Evolutionary conservation across 164 flowering plant species (phyloP).

Genomic region (Malania oleifera): DNA sequence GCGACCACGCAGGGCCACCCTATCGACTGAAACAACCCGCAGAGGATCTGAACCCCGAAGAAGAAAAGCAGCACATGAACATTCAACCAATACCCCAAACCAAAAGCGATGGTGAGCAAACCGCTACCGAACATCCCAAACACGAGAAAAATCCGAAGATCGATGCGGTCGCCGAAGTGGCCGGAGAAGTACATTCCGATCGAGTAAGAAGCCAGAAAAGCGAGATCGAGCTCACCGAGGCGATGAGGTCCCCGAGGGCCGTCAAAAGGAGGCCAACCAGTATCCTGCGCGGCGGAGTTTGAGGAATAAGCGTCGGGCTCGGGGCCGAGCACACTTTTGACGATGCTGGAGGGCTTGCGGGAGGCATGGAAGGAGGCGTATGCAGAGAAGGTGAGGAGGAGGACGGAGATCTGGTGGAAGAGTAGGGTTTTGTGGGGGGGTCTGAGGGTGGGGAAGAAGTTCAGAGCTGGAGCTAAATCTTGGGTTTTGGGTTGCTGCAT

Average conservation of each 20-base stretch:
- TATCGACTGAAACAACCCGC: slow-evolving; percentile 83
- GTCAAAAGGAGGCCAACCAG: slow-evolving; percentile 89
- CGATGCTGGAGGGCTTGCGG: slow-evolving; percentile 90
- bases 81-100: slow-evolving; percentile 64
- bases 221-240: slow-evolving; percentile 90
- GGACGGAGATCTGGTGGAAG: slow-evolving; percentile 53
- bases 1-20: slow-evolving; percentile 99
- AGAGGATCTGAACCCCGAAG: slow-evolving; percentile 55
- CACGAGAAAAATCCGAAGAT: slow-evolving; percentile 62
- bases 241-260: slow-evolving; percentile 63
- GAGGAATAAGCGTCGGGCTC: slow-evolving; percentile 16
- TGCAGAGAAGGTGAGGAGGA: slow-evolving; percentile 72
- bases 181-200: slow-evolving; percentile 82
- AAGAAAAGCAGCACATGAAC: slow-evolving; percentile 60
- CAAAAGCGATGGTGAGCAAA: slow-evolving; percentile 52
- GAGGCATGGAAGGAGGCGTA: slow-evolving; percentile 96
- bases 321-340: slow-evolving; percentile 65
- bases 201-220: slow-evolving; percentile 68
- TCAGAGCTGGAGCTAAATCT: slow-evolving; percentile 32
- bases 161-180: slow-evolving; percentile 71
- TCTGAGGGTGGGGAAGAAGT: slow-evolving; percentile 34
- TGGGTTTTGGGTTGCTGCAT: slow-evolving; percentile 23
- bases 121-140: slow-evolving; percentile 90
- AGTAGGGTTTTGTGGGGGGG: slow-evolving; percentile 42
- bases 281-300: slow-evolving; percentile 10